Evolutionary conservation across 1,284 basidiomycete genomes (phyloP), one percentile per base, ranked within the genome.

Genomic region (Apiotrichum brassicae): DNA sequence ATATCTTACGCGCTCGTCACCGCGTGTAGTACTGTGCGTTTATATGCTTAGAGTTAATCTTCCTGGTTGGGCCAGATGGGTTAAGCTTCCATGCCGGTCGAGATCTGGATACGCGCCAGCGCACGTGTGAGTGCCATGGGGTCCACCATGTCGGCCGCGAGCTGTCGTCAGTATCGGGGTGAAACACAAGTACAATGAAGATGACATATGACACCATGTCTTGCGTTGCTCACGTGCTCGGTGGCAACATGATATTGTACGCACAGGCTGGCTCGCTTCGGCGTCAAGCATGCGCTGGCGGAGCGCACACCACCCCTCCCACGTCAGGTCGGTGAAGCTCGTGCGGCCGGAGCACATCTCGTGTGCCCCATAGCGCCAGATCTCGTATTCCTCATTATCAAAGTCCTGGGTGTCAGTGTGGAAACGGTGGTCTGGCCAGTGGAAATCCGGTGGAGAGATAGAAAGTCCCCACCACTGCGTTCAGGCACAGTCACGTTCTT

Each of bases 231-330:
- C 28, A 8, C 28, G 9, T 14, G 14, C 28, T 9, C 14, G 8
- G 28, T 30, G 28, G 28, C 28, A 30, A 30, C 8, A 14, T 30
- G 28, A 8, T 9, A 30, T n/a, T n/a, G n/a, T n/a, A n/a, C 42
- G 23, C 32, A 43, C 42, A 7, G 28, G 30, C 19, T 43, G 28
- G 20, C 18, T 34, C 3, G 26, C 48, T 41, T 49, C 48, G 13
- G 41, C 26, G 12, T 33, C 46, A 3, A 52, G 45, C 36, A 52
- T 25, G 34, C 51, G 42, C 26, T 37, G 34, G 12, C 47, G 42
- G 18, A 53, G 41, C 19, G 36, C 43, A 22, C 50, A 51, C 43
- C 45, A 51, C 23, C 41, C 41, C 23, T 48, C 50, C 50, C 50
- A 51, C 14, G 42, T 51, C 8, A 51, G 30, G 14, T 47, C 50